These are phyloP conservation scores for Sanghuangporus sanghuang DNA, from an alignment of 1,284 basidiomycete genomes.

Conservation along the genomic window DNA sequence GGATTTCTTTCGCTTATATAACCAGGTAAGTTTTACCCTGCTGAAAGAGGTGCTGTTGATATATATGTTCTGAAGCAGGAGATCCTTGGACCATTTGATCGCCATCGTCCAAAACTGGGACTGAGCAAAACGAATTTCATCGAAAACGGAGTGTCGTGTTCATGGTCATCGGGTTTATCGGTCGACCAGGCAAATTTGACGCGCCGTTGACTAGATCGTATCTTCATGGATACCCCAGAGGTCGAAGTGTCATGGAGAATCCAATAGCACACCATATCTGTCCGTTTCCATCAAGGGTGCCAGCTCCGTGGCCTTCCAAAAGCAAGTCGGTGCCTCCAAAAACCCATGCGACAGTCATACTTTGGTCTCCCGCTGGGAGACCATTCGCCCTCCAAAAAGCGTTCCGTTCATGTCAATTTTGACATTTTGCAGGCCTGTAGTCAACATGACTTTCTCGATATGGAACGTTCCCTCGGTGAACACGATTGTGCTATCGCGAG, in stretches of 20 bases:
- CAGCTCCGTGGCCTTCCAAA: too few species aligned
- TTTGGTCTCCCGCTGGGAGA: slow-evolving; percentile 26
- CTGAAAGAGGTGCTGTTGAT: slow-evolving; percentile 30
- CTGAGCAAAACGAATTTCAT: slow-evolving; percentile 29
- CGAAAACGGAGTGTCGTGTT: slow-evolving; percentile 22
- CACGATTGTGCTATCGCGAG: slow-evolving; percentile 22
- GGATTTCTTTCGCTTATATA: neutral
- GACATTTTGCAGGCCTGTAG: slow-evolving; percentile 28
- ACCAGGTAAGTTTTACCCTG: slow-evolving; percentile 18
- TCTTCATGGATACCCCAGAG: too few species aligned
- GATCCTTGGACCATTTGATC: slow-evolving; percentile 26
- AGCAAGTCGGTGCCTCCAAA: slow-evolving; percentile 27
- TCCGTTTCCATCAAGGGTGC: slow-evolving; percentile 32
- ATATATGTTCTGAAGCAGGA: slow-evolving; percentile 30
- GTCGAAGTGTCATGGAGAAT: neutral
- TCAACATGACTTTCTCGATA: slow-evolving; percentile 29
- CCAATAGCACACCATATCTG: slow-evolving; percentile 26
- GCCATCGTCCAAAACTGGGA: slow-evolving; percentile 35
- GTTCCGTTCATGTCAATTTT: slow-evolving; percentile 26
- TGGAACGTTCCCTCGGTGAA: slow-evolving; percentile 27
- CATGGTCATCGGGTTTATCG: slow-evolving; percentile 27
- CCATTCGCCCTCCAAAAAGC: slow-evolving; percentile 29
- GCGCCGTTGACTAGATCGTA: slow-evolving; percentile 22
- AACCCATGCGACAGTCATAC: slow-evolving; percentile 30
- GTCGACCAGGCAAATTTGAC: slow-evolving; percentile 29